Evolutionary conservation across 176 grass and related monocot species (phyloP).

Genomic region (Puya raimondii): DNA sequence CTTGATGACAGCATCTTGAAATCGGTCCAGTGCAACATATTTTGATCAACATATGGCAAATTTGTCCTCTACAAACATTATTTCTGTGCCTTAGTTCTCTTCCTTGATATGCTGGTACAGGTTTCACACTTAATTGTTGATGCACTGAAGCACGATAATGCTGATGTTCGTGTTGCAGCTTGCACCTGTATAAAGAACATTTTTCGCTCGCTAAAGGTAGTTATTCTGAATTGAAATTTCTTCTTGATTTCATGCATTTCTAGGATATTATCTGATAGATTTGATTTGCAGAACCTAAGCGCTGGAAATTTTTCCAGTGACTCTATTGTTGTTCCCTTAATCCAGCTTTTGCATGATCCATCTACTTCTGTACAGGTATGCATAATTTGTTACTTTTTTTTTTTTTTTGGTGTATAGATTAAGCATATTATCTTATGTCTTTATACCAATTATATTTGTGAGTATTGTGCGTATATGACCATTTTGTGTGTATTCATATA

Average conservation of each 20-base stretch:
- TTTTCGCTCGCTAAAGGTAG: constrained; percentile 81
- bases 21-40: background rate
- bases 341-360: constrained; percentile 72
- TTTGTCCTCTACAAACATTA: constrained; percentile 7
- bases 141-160: constrained; percentile 68
- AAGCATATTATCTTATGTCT: background rate
- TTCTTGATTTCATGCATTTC: constrained; percentile 16
- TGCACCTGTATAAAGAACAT: constrained; percentile 91
- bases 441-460: background rate
- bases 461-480: background rate
- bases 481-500: too few relatives aligned
- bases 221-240: constrained; percentile 22
- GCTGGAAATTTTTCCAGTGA: constrained; percentile 70
- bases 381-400: background rate
- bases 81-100: constrained; percentile 14
- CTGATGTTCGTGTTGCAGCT: constrained; percentile 77
- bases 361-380: constrained; percentile 81
- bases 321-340: constrained; percentile 44
- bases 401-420: background rate
- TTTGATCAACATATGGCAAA: constrained; percentile 8
- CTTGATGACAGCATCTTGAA: too few relatives aligned
- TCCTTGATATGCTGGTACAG: constrained; percentile 29
- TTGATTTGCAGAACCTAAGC: constrained; percentile 69
- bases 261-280: constrained; percentile 15
- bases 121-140: constrained; percentile 69